Evolutionary conservation across 257 asterid genomes (phyloP), one percentile per base, ranked within the genome.

Genomic region (Pogostemon cablin): DNA sequence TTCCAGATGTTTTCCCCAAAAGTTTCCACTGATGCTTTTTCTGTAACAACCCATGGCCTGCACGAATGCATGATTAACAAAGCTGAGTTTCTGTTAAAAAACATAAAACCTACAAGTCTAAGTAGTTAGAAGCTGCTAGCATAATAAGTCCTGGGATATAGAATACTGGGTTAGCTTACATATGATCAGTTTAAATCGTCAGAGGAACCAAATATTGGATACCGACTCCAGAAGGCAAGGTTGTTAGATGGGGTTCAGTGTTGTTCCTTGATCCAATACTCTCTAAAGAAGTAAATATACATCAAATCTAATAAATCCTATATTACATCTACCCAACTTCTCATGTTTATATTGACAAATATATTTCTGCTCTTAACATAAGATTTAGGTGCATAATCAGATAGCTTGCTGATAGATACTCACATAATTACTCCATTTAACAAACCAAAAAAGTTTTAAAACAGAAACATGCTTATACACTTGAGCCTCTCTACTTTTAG

Each of bases 1-100:
- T 67, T 70, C 77, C 72, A 65, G 17, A 53, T 25, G 52, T 50
- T 9, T 44, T 59, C 37, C 11, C 39, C 44, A 58, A 66, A 46
- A 50, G 57, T 34, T 53, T 60, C 69, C 2, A 35, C 4, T 12
- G 8, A n/a, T 37, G 74, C 43, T 61, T 65, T 65, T 59, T 60
- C 65, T 17, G 62, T 49, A 35, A 79, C 44, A 17, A 79, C 71
- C 82, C 82, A 79, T 42, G 93, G 93, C 81, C 93, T 87, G 81
- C 69, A 75, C 12, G 55, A 68, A n/a, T 11, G 53, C 44, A 44
- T 6, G 15, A 67, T 12, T 34, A 53, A 34, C 41, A 58, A 37
- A 20, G 65, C 11, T 17, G 32, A 41, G 69, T 43, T 17, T 40
- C 53, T 41, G 68, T 67, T 39, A 68, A 11, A 72, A 72, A 54